Evolutionary conservation across 768 basidiomycete genomes (phyloP).

Genomic region (Suillus decipiens): DNA sequence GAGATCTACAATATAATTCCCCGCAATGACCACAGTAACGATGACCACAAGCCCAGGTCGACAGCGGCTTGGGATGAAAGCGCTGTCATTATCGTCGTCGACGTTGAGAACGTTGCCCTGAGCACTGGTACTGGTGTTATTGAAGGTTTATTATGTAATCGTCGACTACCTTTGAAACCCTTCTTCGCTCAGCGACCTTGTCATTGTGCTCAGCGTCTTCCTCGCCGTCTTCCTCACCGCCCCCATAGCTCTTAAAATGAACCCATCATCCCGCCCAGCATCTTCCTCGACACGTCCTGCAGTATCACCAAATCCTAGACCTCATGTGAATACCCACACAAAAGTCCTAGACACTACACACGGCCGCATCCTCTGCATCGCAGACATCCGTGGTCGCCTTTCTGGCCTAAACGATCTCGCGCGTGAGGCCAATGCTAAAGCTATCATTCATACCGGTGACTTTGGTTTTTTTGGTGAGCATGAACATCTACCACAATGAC

Average conservation of each 20-base stretch:
- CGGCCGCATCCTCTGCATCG: slow-evolving; percentile 90
- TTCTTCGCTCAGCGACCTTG: slow-evolving; percentile 13
- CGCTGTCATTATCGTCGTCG: neutral
- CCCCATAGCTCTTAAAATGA: slow-evolving; percentile 43
- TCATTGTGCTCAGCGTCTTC: slow-evolving; percentile 11
- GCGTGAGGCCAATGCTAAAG: slow-evolving; percentile 82
- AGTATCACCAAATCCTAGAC: slow-evolving; percentile 54
- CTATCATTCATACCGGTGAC: slow-evolving; percentile 97
- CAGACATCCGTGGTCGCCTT: slow-evolving; percentile 88
- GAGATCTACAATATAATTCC: neutral
- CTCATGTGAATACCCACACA: slow-evolving; percentile 69
- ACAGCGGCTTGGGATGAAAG: neutral
- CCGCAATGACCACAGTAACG: neutral
- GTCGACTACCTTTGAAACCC: neutral
- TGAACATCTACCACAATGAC: slow-evolving; percentile 8
- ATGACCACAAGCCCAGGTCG: neutral
- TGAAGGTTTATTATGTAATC: slow-evolving; percentile 14
- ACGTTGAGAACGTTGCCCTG: neutral
- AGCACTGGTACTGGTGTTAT: neutral
- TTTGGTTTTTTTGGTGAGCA: slow-evolving; percentile 94
- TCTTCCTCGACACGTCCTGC: slow-evolving; percentile 62
- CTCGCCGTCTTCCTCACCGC: slow-evolving; percentile 22
- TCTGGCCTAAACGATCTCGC: slow-evolving; percentile 91
- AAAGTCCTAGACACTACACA: slow-evolving; percentile 77
- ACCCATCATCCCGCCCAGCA: slow-evolving; percentile 56